A percentile compares a stretch with the other conserved stretches of the same genome.
These are phyloP conservation scores for Marchantia polymorpha DNA, from an alignment of 225 moss, liverwort and hornwort species.

Conservation along the genomic window DNA sequence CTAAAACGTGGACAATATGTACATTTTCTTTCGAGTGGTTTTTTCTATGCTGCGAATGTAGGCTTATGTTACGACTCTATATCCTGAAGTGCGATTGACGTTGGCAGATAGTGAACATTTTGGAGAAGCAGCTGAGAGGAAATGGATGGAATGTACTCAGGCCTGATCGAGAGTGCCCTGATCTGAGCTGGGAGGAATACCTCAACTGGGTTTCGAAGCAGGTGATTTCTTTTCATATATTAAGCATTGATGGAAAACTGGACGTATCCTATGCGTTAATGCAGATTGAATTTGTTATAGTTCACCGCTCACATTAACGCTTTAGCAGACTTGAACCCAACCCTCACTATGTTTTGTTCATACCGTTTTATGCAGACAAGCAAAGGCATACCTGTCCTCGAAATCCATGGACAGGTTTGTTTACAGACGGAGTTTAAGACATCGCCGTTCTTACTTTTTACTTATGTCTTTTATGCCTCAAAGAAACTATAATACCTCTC, in stretches of 20 bases:
- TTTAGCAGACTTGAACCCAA: neutral
- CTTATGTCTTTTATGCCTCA: neutral
- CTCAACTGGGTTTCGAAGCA: slow-evolving; percentile 94
- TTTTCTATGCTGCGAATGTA: neutral
- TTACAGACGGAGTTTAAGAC: slow-evolving; percentile 9
- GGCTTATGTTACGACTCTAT: neutral
- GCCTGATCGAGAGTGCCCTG: slow-evolving; percentile 91
- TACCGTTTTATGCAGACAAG: slow-evolving; percentile 56
- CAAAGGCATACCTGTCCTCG: slow-evolving; percentile 82
- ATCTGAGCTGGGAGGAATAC: slow-evolving; percentile 89
- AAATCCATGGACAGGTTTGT: slow-evolving; percentile 94
- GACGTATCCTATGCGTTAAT: neutral
- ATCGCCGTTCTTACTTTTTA: neutral
- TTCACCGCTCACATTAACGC: neutral
- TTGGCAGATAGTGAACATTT: slow-evolving; percentile 74
- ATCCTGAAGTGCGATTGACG: neutral
- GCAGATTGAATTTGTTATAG: neutral
- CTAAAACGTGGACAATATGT: neutral
- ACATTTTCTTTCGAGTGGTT: neutral
- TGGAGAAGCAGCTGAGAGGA: slow-evolving; percentile 75
- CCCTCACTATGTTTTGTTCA: neutral
- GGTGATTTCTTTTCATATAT: slow-evolving; percentile 37
- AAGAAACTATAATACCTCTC: neutral
- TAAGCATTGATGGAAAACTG: neutral
- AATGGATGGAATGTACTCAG: slow-evolving; percentile 96